Base-by-base conservation (phyloP, 805 yeast genomes). In the Saturnispora gosingensis region DNA sequence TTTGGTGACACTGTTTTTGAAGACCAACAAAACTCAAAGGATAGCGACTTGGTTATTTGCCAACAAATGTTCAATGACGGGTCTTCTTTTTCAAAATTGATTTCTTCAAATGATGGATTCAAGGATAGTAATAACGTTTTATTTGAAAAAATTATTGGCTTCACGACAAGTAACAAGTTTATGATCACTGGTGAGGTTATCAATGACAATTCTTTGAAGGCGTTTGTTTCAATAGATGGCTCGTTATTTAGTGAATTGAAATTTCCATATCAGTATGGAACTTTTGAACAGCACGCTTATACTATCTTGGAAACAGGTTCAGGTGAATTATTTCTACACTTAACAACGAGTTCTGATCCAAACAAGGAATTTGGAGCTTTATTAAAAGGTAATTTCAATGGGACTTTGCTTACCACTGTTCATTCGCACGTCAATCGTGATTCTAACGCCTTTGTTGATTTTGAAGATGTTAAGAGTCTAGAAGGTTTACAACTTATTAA, bases 311-410 rank as follows among this genome's bases (percentile, higher is more conserved):
- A 87, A 39, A 80, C 91, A 0, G 75, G 76, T 27, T 74, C 88
- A 0, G 77, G 82, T 32, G 79, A 95, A 2, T 72, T 93, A 4
- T 85, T 89, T 66, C 62, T 93, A 67, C 97, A 88, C 64, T 85
- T 89, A 7, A 86, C 96, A 3, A 83, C 90, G 0, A 72, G 73
- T 58, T 62, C 69, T 18, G 73, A 69, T 11, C 44, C 59, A 1
- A 80, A 75, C 15, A 60, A 68, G 9, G 93, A 88, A 60, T 82
- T 65, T 64, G 99, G 99, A 16, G 74, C 88, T 0, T 68, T 93
- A 18, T 72, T 93, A 61, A 91, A 91, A 61, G 88, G 96, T 2
- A 90, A 91, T 67, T 87, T 85, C 18, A 88, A 88, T 59, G 99
- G 99, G 55, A 88, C 97, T 0, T 79, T 85, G 5, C 90, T 87